Percentiles rank a stretch among this genome's conserved stretches.
phyloP scores from a whole-genome alignment of 148 eudicot species.

The Chenopodium quinoa region DNA sequence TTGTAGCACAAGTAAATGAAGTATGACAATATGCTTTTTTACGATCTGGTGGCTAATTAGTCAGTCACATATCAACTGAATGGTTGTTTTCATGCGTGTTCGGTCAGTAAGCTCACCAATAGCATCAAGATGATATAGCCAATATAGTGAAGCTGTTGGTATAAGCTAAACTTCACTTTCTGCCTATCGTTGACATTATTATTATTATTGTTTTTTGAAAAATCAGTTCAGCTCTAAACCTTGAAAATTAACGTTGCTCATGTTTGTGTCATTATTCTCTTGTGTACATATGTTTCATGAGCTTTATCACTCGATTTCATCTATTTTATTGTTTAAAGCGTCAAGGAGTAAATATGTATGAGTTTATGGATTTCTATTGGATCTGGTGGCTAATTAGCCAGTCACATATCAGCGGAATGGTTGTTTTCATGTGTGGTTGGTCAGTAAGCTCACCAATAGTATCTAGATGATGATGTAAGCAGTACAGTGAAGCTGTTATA shows the following conservation, averaged over 20 bases:
- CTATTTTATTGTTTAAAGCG: neutral
- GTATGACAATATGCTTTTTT: neutral
- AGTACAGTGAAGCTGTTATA: constrained; percentile 10
- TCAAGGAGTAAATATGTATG: neutral
- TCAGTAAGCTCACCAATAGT: constrained; percentile 50
- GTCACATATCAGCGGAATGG: constrained; percentile 35
- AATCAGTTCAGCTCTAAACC: neutral
- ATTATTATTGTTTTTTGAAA: neutral
- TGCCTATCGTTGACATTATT: constrained; percentile 31
- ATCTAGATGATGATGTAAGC: constrained; percentile 25
- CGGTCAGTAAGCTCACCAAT: constrained; percentile 58
- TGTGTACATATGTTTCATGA: neutral
- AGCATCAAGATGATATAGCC: constrained; percentile 28
- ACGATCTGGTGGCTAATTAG: constrained; percentile 48
- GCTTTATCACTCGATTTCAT: neutral
- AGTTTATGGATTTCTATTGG: neutral
- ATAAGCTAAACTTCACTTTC: constrained; percentile 22
- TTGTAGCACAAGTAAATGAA: neutral
- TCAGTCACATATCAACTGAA: constrained; percentile 38
- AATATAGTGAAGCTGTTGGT: constrained; percentile 9
- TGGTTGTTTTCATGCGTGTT: constrained; percentile 41
- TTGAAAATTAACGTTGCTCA: neutral
- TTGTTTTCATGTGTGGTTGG: constrained; percentile 50
- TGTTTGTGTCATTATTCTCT: too few relatives aligned
- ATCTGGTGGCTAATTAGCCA: constrained; percentile 55